These are phyloP conservation scores for Amanita thiersii DNA, from an alignment of 768 basidiomycete species.

Conservation along the genomic window DNA sequence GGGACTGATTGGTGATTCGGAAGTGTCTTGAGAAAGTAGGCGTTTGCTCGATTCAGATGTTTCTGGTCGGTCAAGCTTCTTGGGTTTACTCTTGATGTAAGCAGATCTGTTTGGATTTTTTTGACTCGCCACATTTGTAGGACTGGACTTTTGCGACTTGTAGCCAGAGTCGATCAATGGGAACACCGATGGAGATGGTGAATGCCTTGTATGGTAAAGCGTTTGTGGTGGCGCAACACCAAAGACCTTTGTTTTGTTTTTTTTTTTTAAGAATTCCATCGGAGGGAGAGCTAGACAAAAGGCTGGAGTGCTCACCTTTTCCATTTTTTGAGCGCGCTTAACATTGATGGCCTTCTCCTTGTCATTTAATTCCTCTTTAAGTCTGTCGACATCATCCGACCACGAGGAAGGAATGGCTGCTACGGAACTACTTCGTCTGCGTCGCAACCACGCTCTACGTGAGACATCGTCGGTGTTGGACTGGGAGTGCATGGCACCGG, in stretches of 20 bases:
- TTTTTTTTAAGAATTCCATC: too few species aligned
- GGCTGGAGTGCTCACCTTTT: conserved; percentile 46
- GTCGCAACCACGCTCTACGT: conserved; percentile 36
- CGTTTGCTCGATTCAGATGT: conserved; percentile 57
- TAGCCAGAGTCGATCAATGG: conserved; percentile 10
- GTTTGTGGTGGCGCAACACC: conserved; percentile 74
- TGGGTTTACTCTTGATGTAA: conserved; percentile 35
- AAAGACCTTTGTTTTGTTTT: conserved; percentile 54
- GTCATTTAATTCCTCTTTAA: conserved; percentile 63
- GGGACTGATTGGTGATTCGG: conserved; percentile 11
- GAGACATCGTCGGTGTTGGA: conserved; percentile 20
- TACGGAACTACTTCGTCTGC: conserved; percentile 47
- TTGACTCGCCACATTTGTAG: conserved; percentile 13
- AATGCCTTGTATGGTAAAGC: conserved; percentile 63
- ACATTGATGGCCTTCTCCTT: conserved; percentile 77
- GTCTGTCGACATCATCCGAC: conserved; percentile 50
- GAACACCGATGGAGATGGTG: conserved; percentile 27
- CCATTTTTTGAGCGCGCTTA: conserved; percentile 78
- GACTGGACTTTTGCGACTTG: conserved; percentile 3
- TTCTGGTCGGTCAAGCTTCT: conserved; percentile 39
- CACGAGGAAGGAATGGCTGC: conserved; percentile 38
- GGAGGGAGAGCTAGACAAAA: conserved; percentile 8
- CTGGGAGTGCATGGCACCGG: conserved; percentile 14
- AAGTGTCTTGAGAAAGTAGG: conserved; percentile 31
- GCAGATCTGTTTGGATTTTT: conserved; percentile 43